Base-by-base conservation (phyloP, 352 stramenopile species). In the Phytophthora fragariae region DNA sequence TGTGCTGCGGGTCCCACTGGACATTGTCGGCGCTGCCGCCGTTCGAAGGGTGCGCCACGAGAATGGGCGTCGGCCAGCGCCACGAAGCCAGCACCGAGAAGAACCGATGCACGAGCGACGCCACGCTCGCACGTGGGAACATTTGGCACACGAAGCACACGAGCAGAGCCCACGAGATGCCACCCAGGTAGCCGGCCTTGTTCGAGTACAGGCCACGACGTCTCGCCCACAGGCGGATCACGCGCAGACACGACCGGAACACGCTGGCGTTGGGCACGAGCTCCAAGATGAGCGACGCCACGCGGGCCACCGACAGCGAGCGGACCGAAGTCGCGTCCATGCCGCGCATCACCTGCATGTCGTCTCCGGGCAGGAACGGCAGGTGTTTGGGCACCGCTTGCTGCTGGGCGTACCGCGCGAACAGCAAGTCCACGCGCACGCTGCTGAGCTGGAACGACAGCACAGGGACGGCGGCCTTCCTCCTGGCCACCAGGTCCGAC, bases 111-210 rank as follows among this genome's bases (percentile, higher is more conserved):
- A 95, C 79, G 8, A 95, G 63, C 8, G 79, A 82, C 44, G 86
- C 90, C 53, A 92, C 82, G 29, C 82, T 90, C 3, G 89, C 90
- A 52, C 89, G 87, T 2, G 89, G 90, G 60, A 95, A 93, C 85
- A 96, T 91, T 84, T 97, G 90, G 56, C 89, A 97, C 15, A 95
- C 77, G 55, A 96, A 95, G 5, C 88, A 91, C 9, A 95, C 90
- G 5, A 97, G 75, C 33, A 97, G 77, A n/a, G 86, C 91, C 89
- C 89, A 97, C 41, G 88, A 95, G 33, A 96, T 88, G 49, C 90
- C 90, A 7, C 90, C 89, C 1, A 97, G 75, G 39, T 89, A 97
- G 3, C 90, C 90, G 2, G 85, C 79, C 63, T 94, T 95, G 80
- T 93, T 94, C 62, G 90, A 96, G 74, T 96, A 95, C 12, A 97